These are phyloP conservation scores for Sordaria brevicollis DNA, from an alignment of 495 filamentous ascomycete genomes.

Conservation along the genomic window DNA sequence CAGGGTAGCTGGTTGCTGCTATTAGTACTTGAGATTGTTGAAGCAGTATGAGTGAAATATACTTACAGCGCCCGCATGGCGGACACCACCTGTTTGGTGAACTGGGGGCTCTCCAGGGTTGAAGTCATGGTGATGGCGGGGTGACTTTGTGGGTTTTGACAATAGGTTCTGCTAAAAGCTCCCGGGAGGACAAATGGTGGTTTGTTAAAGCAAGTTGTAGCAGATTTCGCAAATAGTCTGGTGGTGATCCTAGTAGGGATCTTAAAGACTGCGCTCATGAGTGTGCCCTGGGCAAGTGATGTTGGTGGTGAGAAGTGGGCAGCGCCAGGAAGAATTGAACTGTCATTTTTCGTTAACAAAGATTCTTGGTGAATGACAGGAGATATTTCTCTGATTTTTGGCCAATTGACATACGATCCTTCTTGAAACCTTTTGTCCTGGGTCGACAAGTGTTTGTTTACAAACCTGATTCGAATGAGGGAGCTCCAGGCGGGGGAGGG, in stretches of 20 bases:
- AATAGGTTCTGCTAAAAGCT: background rate
- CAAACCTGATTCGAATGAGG: background rate
- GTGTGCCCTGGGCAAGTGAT: background rate
- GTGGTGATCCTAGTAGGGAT: background rate
- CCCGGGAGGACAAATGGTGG: background rate
- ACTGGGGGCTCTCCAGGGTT: constrained; percentile 33
- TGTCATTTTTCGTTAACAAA: too few relatives aligned
- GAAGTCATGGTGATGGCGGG: constrained; percentile 10
- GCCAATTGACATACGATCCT: background rate
- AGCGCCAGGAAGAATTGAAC: background rate
- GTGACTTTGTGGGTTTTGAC: background rate
- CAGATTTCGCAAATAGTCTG: background rate
- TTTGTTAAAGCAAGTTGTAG: too few relatives aligned
- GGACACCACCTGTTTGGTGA: constrained; percentile 67
- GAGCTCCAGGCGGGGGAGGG: background rate
- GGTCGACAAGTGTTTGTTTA: background rate
- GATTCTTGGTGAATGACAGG: too few relatives aligned
- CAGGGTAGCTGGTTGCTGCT: constrained; percentile 57
- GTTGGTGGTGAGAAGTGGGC: background rate
- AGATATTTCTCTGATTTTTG: too few relatives aligned
- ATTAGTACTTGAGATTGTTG: background rate
- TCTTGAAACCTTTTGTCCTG: background rate
- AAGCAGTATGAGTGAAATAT: background rate
- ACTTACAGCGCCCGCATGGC: constrained; percentile 76
- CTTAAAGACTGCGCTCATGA: background rate